Base-by-base conservation (phyloP, 2,329 filamentous ascomycete species). In the Alternaria triticimaculans region DNA sequence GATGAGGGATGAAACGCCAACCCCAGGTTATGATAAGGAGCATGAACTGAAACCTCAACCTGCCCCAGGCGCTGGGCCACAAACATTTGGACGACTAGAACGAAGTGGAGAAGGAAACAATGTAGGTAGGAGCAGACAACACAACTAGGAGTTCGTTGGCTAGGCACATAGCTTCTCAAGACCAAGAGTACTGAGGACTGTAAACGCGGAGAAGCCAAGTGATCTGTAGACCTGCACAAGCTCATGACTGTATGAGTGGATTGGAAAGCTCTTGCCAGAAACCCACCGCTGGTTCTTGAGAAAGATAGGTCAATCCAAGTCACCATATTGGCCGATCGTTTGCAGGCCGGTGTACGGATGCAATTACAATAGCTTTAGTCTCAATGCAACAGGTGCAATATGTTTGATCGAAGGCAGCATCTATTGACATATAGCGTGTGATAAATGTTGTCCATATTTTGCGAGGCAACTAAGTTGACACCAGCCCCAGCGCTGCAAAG, bases 1-100 rank as follows among this genome's bases (percentile, higher is more conserved):
- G 30, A 51, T 62, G 65, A 57, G 60, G 67, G 64, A 64, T 70
- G 69, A 71, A 70, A 71, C 68, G 60, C 62, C 44, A 60, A 48
- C 37, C 55, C 43, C 58, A 46, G 37, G 58, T 55, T 67, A 57
- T 65, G 65, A 65, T 68, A 67, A 64, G 60, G 59, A 67, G 54
- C 54, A 60, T 25, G 43, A 59, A 60, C 65, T 73, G 71, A 74
- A 74, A 74, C 72, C 56, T 55, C 28, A 55, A 62, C 28, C 50
- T 64, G 65, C 58, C 55, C 66, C 61, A 71, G 63, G 62, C 60
- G 57, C 49, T 30, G 15, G 48, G 51, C 56, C 41, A 54, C 26
- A 60, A 49, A 54, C 58, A 58, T 44, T 15, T 51, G 43, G 56
- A 53, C 44, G 41, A 53, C 28, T 49, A 37, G 20, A 43, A 28